A percentile compares a stretch with the other conserved stretches of the same genome.
Conservation (phyloP, 2,329 filamentous ascomycete genomes). For the Pestalotiopsis sp. region DNA sequence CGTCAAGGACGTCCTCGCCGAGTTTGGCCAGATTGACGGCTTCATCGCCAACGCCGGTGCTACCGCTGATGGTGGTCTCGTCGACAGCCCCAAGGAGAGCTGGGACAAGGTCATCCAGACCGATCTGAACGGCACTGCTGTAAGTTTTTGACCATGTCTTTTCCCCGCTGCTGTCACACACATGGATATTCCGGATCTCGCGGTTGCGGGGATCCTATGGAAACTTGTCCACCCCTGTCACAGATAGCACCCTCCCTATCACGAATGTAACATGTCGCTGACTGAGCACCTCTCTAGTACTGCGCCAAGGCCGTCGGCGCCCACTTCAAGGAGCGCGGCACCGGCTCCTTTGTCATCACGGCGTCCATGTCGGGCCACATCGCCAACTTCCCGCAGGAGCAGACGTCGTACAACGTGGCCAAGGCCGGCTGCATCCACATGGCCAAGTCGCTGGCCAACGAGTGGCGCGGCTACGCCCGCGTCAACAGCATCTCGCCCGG, state of each 20-base stretch:
- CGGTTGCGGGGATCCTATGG: background rate
- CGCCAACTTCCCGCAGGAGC: constrained; percentile 67
- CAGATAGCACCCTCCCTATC: background rate
- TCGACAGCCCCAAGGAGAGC: constrained; percentile 57
- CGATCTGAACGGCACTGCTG: constrained; percentile 65
- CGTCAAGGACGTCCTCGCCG: constrained; percentile 66
- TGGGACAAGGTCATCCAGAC: constrained; percentile 63
- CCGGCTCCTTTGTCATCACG: constrained; percentile 65
- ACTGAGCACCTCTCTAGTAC: constrained; percentile 40
- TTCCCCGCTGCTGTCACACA: background rate
- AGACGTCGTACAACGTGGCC: constrained; percentile 64
- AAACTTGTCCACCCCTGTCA: background rate
- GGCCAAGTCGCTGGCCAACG: constrained; percentile 51
- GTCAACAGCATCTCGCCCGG: constrained; percentile 65
- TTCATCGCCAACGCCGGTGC: constrained; percentile 76
- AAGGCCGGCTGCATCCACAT: constrained; percentile 52
- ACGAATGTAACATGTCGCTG: background rate
- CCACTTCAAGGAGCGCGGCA: constrained; percentile 63
- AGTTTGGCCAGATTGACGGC: constrained; percentile 75
- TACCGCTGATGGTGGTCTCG: constrained; percentile 57
- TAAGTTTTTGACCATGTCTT: background rate
- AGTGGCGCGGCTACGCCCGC: constrained; percentile 66
- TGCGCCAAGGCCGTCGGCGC: constrained; percentile 61
- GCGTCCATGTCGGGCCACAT: constrained; percentile 69
- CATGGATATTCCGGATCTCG: background rate